Evolutionary conservation across 495 filamentous ascomycete genomes (phyloP).

Genomic region (Lepidopterella palustris): DNA sequence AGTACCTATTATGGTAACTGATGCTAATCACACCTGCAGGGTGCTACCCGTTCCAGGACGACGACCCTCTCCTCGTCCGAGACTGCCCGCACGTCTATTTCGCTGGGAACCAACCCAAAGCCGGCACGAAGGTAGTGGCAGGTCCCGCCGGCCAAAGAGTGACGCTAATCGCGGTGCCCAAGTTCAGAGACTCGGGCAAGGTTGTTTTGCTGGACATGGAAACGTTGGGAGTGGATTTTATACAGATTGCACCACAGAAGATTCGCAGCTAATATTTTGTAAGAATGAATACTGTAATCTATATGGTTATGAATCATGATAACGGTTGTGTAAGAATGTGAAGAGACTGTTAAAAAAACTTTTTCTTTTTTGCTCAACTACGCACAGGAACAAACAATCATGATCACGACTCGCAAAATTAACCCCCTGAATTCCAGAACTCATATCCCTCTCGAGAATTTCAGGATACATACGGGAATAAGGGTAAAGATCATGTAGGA

Average conservation of each 20-base stretch:
- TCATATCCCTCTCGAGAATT: too few relatives aligned
- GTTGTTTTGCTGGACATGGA: slow-evolving; percentile 82
- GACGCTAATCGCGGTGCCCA: slow-evolving; percentile 70
- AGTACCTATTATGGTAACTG: background rate
- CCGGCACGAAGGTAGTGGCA: slow-evolving; percentile 67
- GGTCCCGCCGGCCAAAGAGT: slow-evolving; percentile 60
- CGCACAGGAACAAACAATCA: too few relatives aligned
- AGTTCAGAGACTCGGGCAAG: slow-evolving; percentile 71
- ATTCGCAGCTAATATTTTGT: background rate
- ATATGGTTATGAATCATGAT: background rate
- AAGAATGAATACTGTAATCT: too few relatives aligned
- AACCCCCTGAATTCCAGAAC: too few relatives aligned
- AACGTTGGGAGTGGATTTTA: slow-evolving; percentile 67
- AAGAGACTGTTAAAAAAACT: too few relatives aligned
- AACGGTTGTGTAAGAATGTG: too few relatives aligned
- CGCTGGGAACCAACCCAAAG: slow-evolving; percentile 77
- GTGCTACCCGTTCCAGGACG: slow-evolving; percentile 90
- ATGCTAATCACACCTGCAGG: slow-evolving; percentile 43
- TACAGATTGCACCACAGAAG: slow-evolving; percentile 50
- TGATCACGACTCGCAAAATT: too few relatives aligned
- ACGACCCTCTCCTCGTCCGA: slow-evolving; percentile 79
- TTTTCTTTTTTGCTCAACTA: too few relatives aligned
- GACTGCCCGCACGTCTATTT: slow-evolving; percentile 88
- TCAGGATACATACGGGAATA: too few relatives aligned
- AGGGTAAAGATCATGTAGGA: too few relatives aligned